Evolutionary conservation across 768 basidiomycete genomes (phyloP), one percentile per base, ranked within the genome.

Genomic region (Omphalotus guepiniiformis): DNA sequence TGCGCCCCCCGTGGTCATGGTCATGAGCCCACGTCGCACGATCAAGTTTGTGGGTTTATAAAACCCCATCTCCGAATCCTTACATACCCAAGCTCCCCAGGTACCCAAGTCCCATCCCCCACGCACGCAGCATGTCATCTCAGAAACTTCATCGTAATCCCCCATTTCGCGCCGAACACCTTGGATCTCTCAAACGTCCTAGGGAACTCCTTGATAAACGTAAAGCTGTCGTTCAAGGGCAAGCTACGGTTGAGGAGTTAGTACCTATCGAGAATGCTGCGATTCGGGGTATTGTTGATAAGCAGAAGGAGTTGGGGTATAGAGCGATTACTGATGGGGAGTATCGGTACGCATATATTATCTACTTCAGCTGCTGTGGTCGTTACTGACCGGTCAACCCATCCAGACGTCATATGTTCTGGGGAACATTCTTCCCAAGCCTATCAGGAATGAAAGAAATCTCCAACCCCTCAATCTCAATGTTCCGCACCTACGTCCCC

Each of bases 351-450:
- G 21, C 44, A 46, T 15, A 46, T 46, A 19, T 15, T 37, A 5
- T 6, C n/a, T 37, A n/a, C n/a, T n/a, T n/a, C n/a, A n/a, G n/a
- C n/a, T n/a, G n/a, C n/a, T n/a, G n/a, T n/a, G n/a, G n/a, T n/a
- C n/a, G n/a, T n/a, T n/a, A n/a, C n/a, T n/a, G n/a, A n/a, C n/a
- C n/a, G n/a, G n/a, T n/a, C n/a, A n/a, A n/a, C n/a, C n/a, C 30
- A 32, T n/a, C 30, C 30, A 32, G 8, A 43, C 64, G 65, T 40
- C 64, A 65, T 51, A 64, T 67, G 67, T 71, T 70, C 54, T 68
- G 52, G 45, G 71, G 72, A 29, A 70, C 70, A 6, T 69, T 72
- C 25, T 70, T 68, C 53, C 63, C 71, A 55, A 68, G 66, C 53
- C 51, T 74, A 32, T 62, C 69, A n/a, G 71, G 72, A 28, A 70